A percentile compares a stretch with the other conserved stretches of the same genome.
Conservation (phyloP, 176 grass and related monocot species). For the Secale cereale region DNA sequence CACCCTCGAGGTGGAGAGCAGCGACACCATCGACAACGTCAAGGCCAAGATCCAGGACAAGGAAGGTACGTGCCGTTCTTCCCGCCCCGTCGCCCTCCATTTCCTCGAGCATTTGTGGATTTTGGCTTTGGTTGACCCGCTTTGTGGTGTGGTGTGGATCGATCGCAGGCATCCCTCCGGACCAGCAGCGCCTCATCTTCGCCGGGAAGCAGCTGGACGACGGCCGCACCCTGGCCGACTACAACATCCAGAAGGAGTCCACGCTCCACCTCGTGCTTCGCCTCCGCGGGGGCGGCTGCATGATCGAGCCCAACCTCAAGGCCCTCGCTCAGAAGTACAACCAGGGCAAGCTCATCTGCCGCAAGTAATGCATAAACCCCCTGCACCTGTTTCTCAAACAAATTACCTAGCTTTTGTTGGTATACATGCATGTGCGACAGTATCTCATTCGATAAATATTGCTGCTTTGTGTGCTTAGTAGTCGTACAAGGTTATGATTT, state of each 20-base stretch:
- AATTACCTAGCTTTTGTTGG: background rate
- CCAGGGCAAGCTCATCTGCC: constrained; percentile 27
- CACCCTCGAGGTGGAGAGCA: constrained; percentile 46
- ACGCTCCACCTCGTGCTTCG: constrained; percentile 24
- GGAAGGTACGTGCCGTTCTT: constrained; percentile 1
- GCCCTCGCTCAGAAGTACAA: constrained; percentile 25
- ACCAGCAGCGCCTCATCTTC: constrained; percentile 60
- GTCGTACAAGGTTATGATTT: background rate
- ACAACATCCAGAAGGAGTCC: constrained; percentile 44
- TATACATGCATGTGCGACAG: background rate
- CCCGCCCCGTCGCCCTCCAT: background rate
- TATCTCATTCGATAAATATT: background rate
- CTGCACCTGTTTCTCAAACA: background rate
- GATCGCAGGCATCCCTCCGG: constrained; percentile 37
- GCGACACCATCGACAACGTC: constrained; percentile 64
- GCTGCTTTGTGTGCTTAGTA: background rate
- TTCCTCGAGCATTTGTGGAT: background rate
- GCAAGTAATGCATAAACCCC: constrained; percentile 21
- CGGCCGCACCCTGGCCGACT: constrained; percentile 48
- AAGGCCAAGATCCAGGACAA: constrained; percentile 71
- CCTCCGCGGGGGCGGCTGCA: background rate
- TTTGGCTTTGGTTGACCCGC: background rate
- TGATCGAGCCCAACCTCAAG: background rate
- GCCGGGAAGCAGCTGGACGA: constrained; percentile 67
- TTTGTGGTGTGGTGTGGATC: background rate